These are phyloP conservation scores for Mortierella antarctica DNA, from an alignment of 192 early-diverging fungal genomes.

Conservation along the genomic window DNA sequence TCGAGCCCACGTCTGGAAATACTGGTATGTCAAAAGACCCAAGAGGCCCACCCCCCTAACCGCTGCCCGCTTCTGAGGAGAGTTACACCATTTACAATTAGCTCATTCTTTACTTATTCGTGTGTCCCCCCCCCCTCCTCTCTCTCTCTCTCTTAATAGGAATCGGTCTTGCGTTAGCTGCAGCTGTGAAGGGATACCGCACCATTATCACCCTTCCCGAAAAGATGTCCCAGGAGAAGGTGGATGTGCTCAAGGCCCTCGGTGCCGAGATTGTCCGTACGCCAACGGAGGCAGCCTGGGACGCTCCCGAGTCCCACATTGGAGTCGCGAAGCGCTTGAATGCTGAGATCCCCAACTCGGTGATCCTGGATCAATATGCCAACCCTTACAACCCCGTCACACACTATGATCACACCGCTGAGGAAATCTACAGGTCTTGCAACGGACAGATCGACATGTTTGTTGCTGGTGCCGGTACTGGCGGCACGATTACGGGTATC, in stretches of 20 bases:
- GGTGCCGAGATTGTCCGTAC: constrained; percentile 99
- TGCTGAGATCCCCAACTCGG: constrained; percentile 94
- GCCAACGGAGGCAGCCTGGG: constrained; percentile 99
- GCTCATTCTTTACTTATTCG: constrained; percentile 3
- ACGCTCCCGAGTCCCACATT: constrained; percentile 98
- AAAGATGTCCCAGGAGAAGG: constrained; percentile 99
- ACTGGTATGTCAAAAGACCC: constrained; percentile 70
- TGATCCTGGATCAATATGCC: constrained; percentile 97
- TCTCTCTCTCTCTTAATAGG: constrained; percentile 30
- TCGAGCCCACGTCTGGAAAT: constrained; percentile 99
- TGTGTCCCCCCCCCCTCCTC: constrained; percentile 6
- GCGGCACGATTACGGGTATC: constrained; percentile 96
- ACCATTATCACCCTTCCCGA: constrained; percentile 99
- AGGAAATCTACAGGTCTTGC: constrained; percentile 83
- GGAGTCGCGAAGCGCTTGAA: constrained; percentile 95
- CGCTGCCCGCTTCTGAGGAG: too few species aligned
- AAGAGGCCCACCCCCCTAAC: too few species aligned
- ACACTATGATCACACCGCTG: constrained; percentile 93
- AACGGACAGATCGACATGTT: constrained; percentile 95
- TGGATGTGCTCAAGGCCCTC: constrained; percentile 96
- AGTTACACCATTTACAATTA: background rate
- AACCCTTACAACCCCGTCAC: constrained; percentile 98
- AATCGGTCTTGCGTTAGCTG: constrained; percentile 96
- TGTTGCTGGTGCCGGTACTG: constrained; percentile 96
- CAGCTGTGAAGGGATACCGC: constrained; percentile 98